phyloP scores from a whole-genome alignment of 345 rosid species.

The Brassica nigra region DNA sequence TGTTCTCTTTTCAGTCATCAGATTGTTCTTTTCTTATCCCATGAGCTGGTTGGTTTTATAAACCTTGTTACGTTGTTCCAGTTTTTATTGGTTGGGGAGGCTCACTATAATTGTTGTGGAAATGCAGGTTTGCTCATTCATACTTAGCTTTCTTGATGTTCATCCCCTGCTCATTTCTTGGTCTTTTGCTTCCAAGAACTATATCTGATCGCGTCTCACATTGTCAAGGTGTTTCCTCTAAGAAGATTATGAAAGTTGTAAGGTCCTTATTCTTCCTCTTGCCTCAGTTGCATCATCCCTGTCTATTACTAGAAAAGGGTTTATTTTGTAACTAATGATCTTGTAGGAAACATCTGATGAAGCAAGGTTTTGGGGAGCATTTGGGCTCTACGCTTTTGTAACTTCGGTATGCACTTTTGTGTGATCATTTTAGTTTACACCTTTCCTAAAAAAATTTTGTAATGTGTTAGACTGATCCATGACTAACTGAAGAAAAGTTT shows the following conservation, averaged over 20 bases:
- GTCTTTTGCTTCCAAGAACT: constrained; percentile 72
- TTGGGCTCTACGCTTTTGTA: constrained; percentile 69
- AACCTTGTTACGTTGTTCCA: neutral
- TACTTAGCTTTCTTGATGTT: constrained; percentile 86
- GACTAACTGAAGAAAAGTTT: constrained; percentile 12
- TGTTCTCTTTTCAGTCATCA: constrained; percentile 64
- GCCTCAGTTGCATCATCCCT: neutral
- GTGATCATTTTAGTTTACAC: constrained; percentile 4
- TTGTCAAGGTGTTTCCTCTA: constrained; percentile 57
- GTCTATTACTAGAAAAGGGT: constrained; percentile 12
- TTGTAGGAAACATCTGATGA: constrained; percentile 72
- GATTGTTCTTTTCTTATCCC: constrained; percentile 67
- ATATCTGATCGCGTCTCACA: constrained; percentile 58
- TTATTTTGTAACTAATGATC: constrained; percentile 27
- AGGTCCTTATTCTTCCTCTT: constrained; percentile 27
- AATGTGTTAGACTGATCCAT: constrained; percentile 27
- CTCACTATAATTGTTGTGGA: constrained; percentile 11
- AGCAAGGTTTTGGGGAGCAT: constrained; percentile 99
- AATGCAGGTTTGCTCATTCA: constrained; percentile 93
- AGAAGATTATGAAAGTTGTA: constrained; percentile 73
- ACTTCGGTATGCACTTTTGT: constrained; percentile 63
- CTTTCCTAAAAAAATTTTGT: neutral
- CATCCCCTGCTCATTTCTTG: constrained; percentile 74
- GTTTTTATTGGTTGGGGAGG: constrained; percentile 10
- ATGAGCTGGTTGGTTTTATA: constrained; percentile 78